A percentile compares a stretch with the other conserved stretches of the same genome.
phyloP scores from a whole-genome alignment of 2,329 filamentous ascomycete genomes.

The Chaetomiaceae sp. region DNA sequence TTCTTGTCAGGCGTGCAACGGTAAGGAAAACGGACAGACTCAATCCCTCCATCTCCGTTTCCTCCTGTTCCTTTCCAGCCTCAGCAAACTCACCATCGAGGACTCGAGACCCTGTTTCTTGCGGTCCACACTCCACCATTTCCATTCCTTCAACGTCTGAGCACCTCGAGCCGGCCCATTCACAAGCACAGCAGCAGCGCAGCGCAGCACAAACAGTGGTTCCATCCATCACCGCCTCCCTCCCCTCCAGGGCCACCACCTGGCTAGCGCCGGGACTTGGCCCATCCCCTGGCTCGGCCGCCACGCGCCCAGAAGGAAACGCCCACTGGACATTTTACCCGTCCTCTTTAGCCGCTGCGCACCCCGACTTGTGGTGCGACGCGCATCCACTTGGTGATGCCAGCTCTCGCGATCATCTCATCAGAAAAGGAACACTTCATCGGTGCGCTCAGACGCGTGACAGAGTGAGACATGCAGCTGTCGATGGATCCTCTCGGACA shows the following conservation, averaged over 20 bases:
- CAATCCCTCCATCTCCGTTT: background rate
- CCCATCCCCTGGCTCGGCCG: background rate
- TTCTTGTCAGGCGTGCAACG: background rate
- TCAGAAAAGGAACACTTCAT: too few relatives aligned
- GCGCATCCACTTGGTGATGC: background rate
- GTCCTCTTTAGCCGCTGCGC: slow-evolving; percentile 13
- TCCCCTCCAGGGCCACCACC: too few relatives aligned
- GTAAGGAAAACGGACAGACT: background rate
- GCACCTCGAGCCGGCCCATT: too few relatives aligned
- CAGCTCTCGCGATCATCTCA: too few relatives aligned
- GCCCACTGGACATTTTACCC: slow-evolving; percentile 10
- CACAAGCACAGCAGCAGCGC: too few relatives aligned
- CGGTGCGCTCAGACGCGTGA: background rate
- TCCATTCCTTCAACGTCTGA: background rate
- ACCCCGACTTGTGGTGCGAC: background rate
- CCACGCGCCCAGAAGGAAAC: background rate
- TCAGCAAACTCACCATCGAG: background rate
- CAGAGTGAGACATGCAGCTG: background rate
- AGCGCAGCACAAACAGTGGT: background rate
- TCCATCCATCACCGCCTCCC: background rate
- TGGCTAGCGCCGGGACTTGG: slow-evolving; percentile 19
- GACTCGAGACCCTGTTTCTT: slow-evolving; percentile 1
- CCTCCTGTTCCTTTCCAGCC: background rate
- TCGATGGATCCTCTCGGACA: slow-evolving; percentile 2
- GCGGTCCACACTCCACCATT: background rate